Evolutionary conservation across 73 alveolate genomes (phyloP), one percentile per base, ranked within the genome.

Genomic region (Durusdinium trenchii): DNA sequence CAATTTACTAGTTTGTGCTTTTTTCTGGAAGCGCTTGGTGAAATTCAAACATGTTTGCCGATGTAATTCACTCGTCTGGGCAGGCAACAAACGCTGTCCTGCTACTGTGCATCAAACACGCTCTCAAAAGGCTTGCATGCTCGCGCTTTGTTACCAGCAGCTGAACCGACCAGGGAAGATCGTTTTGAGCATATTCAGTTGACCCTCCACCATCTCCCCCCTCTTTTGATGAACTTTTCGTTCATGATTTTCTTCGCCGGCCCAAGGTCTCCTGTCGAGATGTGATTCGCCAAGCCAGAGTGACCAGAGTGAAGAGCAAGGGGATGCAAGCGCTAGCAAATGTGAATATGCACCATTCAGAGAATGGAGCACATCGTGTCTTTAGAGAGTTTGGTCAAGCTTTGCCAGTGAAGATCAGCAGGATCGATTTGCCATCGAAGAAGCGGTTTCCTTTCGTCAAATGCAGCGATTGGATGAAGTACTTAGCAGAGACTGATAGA

Each of bases 181-280:
- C 79, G 76, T 10, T 6, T 62, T 62, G 23, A 38, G 43, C 4
- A 10, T 6, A 6, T 43, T 2, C 40, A 20, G 57, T 78, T 38
- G 86, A 0, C 32, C 2, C 7, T 35, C 38, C 20, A 12, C 54
- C 86, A 43, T 12, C n/a, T 75, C 46, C 30, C 86, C n/a, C 50
- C 16, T n/a, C 83, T 32, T 71, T 26, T n/a, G 28, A n/a, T 48
- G 50, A 43, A 30, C n/a, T 52, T 64, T 42, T 12, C 0, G 48
- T 6, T 75, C 52, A 6, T 28, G 79, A 32, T 23, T 16, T 64
- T 28, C 45, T 16, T 6, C n/a, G 45, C 79, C 38, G 7, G 7
- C 84, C 95, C 47, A 38, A 87, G 95, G 95, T 87, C 64, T 46
- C 95, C 45, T 87, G 95, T 54, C 54, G 54, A 26, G 95, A 87